Evolutionary conservation across 2,329 filamentous ascomycete genomes (phyloP).

Genomic region (Ascochyta koolunga): DNA sequence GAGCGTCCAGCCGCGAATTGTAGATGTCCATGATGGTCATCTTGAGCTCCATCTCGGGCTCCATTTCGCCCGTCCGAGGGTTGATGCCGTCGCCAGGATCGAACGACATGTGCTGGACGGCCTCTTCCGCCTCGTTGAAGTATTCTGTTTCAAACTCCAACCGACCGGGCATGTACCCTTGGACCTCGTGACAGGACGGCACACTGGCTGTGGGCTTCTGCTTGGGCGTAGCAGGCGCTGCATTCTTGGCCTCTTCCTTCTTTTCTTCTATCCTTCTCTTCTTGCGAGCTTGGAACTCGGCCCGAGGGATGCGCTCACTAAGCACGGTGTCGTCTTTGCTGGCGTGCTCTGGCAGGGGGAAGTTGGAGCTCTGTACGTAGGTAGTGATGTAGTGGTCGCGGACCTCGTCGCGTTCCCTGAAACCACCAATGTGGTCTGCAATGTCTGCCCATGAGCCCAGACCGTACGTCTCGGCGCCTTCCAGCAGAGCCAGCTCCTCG

Average conservation of each 20-base stretch:
- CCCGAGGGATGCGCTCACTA: conserved; percentile 79
- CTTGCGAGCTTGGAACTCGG: conserved; percentile 91
- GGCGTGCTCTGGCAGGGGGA: conserved; percentile 85
- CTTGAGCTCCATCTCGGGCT: conserved; percentile 97
- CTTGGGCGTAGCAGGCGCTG: conserved; percentile 83
- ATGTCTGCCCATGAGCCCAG: conserved; percentile 98
- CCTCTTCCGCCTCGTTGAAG: conserved; percentile 96
- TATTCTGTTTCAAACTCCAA: conserved; percentile 98
- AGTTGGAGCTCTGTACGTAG: conserved; percentile 81
- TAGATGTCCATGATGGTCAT: conserved; percentile 99
- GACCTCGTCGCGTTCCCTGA: conserved; percentile 92
- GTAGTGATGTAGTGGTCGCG: conserved; percentile 90
- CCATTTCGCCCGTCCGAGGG: conserved; percentile 79
- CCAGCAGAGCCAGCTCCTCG: conserved; percentile 89
- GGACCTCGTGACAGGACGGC: conserved; percentile 94
- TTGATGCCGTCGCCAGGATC: conserved; percentile 95
- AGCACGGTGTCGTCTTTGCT: conserved; percentile 81
- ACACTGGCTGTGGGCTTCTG: conserved; percentile 96
- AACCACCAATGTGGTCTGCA: conserved; percentile 96
- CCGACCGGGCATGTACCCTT: conserved; percentile 97
- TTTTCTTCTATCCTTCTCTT: conserved; percentile 92
- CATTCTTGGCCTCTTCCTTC: conserved; percentile 84
- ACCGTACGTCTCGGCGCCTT: conserved; percentile 95
- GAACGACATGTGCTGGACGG: conserved; percentile 97
- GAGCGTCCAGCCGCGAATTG: conserved; percentile 86